Conservation (phyloP, 208 protist species). For the Leishmania tarentolae region DNA sequence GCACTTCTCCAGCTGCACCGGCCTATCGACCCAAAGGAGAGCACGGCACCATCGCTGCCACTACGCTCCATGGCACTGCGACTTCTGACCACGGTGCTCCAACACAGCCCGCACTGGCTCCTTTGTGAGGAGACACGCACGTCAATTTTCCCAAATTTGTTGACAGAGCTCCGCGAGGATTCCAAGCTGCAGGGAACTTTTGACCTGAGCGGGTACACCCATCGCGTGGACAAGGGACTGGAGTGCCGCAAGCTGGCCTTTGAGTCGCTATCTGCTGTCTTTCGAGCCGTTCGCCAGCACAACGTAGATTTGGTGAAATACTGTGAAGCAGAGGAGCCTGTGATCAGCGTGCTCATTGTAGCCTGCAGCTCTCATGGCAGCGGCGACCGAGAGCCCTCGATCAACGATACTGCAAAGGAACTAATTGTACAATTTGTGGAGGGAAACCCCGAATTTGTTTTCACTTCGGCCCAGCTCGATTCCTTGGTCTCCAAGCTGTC, state of each 20-base stretch:
- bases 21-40: slow-evolving; percentile 19
- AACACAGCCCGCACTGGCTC: slow-evolving; percentile 40
- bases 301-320: slow-evolving; percentile 46
- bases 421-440: slow-evolving; percentile 54
- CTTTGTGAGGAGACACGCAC: slow-evolving; percentile 30
- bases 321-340: slow-evolving; percentile 37
- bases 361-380: slow-evolving; percentile 40
- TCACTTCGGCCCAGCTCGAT: slow-evolving; percentile 32
- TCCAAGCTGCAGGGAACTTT: slow-evolving; percentile 62
- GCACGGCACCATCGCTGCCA: slow-evolving; percentile 28
- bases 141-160: slow-evolving; percentile 28
- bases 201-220: slow-evolving; percentile 94
- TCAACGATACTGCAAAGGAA: slow-evolving; percentile 52
- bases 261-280: slow-evolving; percentile 91
- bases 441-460: slow-evolving; percentile 29
- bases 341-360: slow-evolving; percentile 49
- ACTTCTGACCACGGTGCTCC: slow-evolving; percentile 43
- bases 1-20: slow-evolving; percentile 26
- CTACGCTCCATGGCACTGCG: slow-evolving; percentile 37
- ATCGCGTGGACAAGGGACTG: slow-evolving; percentile 93
- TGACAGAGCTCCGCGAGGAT: slow-evolving; percentile 35
- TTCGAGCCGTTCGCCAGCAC: slow-evolving; percentile 37
- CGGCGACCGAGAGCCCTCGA: slow-evolving; percentile 45
- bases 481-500: slow-evolving; percentile 46
- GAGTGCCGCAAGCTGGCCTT: slow-evolving; percentile 94